A percentile compares a stretch with the other conserved stretches of the same genome.
phyloP scores from a whole-genome alignment of 2,329 filamentous ascomycete species.

The Aspergillus sp. region DNA sequence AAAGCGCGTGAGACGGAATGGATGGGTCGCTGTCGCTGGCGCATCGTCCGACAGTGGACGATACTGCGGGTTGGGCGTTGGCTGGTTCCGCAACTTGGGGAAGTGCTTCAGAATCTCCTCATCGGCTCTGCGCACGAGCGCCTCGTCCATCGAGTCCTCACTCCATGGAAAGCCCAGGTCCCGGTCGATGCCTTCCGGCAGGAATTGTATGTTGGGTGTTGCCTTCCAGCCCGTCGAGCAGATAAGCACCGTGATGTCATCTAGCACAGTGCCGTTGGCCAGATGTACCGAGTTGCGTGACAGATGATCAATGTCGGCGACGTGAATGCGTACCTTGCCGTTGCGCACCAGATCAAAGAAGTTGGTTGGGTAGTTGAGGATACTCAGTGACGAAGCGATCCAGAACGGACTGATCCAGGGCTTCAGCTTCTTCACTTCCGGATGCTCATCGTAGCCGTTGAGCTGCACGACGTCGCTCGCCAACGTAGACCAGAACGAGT shows the following conservation, averaged over 20 bases:
- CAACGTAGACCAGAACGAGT: slow-evolving; percentile 50
- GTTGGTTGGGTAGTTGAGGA: slow-evolving; percentile 54
- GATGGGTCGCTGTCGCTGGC: slow-evolving; percentile 35
- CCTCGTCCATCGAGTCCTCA: slow-evolving; percentile 25
- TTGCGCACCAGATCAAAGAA: slow-evolving; percentile 52
- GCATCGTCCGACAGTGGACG: slow-evolving; percentile 26
- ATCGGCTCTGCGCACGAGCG: slow-evolving; percentile 41
- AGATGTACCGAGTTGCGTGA: slow-evolving; percentile 43
- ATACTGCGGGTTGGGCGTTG: slow-evolving; percentile 19
- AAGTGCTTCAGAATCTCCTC: slow-evolving; percentile 45
- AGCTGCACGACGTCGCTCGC: slow-evolving; percentile 43
- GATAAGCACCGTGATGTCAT: slow-evolving; percentile 46
- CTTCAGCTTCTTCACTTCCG: slow-evolving; percentile 40
- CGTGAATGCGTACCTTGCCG: slow-evolving; percentile 49
- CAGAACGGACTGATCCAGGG: slow-evolving; percentile 45
- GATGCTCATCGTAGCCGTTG: slow-evolving; percentile 41
- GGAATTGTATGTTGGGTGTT: slow-evolving; percentile 44
- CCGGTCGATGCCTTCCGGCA: slow-evolving; percentile 35
- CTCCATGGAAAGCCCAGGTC: slow-evolving; percentile 44
- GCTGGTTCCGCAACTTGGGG: slow-evolving; percentile 44
- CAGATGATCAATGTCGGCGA: slow-evolving; percentile 49
- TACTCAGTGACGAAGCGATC: slow-evolving; percentile 51
- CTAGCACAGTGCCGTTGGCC: slow-evolving; percentile 38
- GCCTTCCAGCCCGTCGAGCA: slow-evolving; percentile 53
- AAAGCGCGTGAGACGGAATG: slow-evolving; percentile 44